Evolutionary conservation across 1,139 yeast genomes (phyloP), one percentile per base, ranked within the genome.

Genomic region (Yamadazyma buinensis): DNA sequence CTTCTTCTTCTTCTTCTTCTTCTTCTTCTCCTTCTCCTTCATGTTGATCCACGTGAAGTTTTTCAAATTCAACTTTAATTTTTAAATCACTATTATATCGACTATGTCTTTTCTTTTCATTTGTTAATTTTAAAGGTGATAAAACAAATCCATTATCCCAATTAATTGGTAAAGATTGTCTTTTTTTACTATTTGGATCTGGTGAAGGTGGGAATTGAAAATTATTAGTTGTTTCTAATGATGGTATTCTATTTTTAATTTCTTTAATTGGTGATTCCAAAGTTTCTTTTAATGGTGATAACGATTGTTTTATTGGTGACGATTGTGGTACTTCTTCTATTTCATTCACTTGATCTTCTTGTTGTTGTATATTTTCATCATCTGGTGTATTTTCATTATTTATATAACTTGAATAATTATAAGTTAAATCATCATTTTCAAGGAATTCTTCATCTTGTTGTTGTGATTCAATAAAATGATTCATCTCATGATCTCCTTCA

Each of bases 71-170:
- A 10, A 69, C 75, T 42, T 59, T 62, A 12, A 69, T 66, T 1
- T 74, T 74, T 13, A 69, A 49, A 46, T 68, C 72, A 37, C 72
- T 64, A 41, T 63, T 68, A 44, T 64, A 67, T 15, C 75, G 52
- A 10, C 61, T 57, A 42, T 69, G 75, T 23, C 49, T 49, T 32
- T 51, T 51, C 29, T 34, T 26, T 30, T 39, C 42, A 11, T 58
- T 59, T 17, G 19, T 17, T 33, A 69, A 51, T 39, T 69, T 69
- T 36, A 69, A 58, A 8, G 75, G 75, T 13, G 72, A 67, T 33
- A 67, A 55, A 21, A 68, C 61, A 48, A 69, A 69, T n/a, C 64
- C 67, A 13, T 54, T 56, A 20, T 57, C 61, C 18, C 53, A 39
- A 22, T 54, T 52, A 4, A 54, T 48, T 3, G 74, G 74, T 33